These are phyloP conservation scores for Spencermartinsiella europaea DNA, from an alignment of 805 yeast species.

Conservation along the genomic window DNA sequence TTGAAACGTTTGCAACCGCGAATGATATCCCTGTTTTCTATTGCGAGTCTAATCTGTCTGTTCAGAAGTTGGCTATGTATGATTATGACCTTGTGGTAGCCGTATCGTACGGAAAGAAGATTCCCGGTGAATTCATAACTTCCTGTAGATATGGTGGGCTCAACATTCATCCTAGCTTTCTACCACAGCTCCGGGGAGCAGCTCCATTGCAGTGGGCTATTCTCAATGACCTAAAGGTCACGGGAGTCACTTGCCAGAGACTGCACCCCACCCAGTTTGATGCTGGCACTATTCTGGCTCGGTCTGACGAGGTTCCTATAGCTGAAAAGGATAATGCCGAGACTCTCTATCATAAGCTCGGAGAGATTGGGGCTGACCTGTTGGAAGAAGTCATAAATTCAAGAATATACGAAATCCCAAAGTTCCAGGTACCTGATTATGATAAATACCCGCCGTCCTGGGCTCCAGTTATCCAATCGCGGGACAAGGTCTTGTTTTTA, in stretches of 20 bases:
- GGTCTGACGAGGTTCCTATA: constrained; percentile 44
- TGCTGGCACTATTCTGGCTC: constrained; percentile 62
- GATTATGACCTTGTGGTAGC: constrained; percentile 71
- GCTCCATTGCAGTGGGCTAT: constrained; percentile 84
- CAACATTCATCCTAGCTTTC: constrained; percentile 87
- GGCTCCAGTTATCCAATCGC: constrained; percentile 52
- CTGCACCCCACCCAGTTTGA: constrained; percentile 86
- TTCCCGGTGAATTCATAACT: constrained; percentile 57
- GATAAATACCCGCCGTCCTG: constrained; percentile 38
- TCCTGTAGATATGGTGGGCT: constrained; percentile 59
- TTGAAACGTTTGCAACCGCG: constrained; percentile 16
- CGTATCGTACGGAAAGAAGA: constrained; percentile 81
- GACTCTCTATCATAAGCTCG: constrained; percentile 48
- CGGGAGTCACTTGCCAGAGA: constrained; percentile 90
- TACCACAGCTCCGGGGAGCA: constrained; percentile 79
- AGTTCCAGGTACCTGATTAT: constrained; percentile 1
- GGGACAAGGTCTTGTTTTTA: constrained; percentile 43
- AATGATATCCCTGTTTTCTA: constrained; percentile 15
- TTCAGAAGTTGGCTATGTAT: constrained; percentile 18
- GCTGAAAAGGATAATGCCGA: constrained; percentile 39
- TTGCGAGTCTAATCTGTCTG: constrained; percentile 20
- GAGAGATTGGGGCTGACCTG: constrained; percentile 55
- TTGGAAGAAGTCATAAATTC: constrained; percentile 42
- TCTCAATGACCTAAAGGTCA: constrained; percentile 50
- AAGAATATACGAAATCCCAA: constrained; percentile 24